Conservation (phyloP, 2,329 filamentous ascomycete species). For the Hymenoscyphus salicellus region DNA sequence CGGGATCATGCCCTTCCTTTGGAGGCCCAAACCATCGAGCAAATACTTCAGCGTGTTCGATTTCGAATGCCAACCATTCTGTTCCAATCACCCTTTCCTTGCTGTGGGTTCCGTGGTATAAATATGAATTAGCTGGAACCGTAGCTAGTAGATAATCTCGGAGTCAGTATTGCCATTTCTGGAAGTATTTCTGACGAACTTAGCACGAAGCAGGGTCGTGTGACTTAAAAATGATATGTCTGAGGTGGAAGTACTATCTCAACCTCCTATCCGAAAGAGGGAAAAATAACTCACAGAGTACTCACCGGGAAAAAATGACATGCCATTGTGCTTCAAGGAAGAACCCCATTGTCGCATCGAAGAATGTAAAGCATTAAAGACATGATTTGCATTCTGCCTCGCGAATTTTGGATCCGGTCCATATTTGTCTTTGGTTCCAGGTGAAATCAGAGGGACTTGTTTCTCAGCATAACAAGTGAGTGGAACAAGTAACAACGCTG, state of each 20-base stretch:
- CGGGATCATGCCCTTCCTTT: neutral
- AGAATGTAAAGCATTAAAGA: slow-evolving; percentile 72
- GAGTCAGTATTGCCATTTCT: too few species aligned
- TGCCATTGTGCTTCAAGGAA: slow-evolving; percentile 70
- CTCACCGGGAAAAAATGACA: slow-evolving; percentile 69
- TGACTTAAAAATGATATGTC: too few species aligned
- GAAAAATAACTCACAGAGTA: too few species aligned
- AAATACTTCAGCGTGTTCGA: slow-evolving; percentile 69
- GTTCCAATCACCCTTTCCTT: slow-evolving; percentile 48
- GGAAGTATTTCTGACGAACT: too few species aligned
- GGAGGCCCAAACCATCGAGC: slow-evolving; percentile 38
- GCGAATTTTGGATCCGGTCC: slow-evolving; percentile 13
- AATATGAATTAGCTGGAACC: slow-evolving; percentile 60
- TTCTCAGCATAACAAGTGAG: neutral
- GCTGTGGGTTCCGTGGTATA: slow-evolving; percentile 62
- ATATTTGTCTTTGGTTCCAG: neutral
- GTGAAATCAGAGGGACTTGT: neutral
- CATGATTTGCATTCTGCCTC: slow-evolving; percentile 53
- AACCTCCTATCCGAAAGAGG: too few species aligned
- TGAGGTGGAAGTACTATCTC: too few species aligned
- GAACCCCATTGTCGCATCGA: slow-evolving; percentile 74
- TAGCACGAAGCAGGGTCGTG: too few species aligned
- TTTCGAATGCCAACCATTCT: slow-evolving; percentile 75
- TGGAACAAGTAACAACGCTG: neutral
- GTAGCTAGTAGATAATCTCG: slow-evolving; percentile 42